These are phyloP conservation scores for Filobasidium wieringae DNA, from an alignment of 768 basidiomycete species.

Conservation along the genomic window DNA sequence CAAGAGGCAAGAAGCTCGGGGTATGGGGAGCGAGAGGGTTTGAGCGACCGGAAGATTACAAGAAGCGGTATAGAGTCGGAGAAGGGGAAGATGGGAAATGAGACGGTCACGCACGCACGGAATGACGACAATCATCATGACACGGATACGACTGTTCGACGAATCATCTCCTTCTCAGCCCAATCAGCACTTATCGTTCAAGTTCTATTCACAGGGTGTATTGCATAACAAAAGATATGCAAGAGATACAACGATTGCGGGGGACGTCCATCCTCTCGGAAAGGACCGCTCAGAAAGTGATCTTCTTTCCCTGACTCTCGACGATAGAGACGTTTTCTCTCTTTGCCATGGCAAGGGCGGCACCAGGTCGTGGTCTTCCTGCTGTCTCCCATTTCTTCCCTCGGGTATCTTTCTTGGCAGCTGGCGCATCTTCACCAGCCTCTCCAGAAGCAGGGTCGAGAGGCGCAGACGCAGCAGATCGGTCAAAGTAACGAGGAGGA, in stretches of 20 bases:
- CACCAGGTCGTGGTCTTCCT: slow-evolving; percentile 40
- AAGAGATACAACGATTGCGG: too few species aligned
- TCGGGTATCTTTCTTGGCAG: slow-evolving; percentile 20
- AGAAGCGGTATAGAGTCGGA: slow-evolving; percentile 46
- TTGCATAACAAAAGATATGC: too few species aligned
- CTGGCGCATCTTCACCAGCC: slow-evolving; percentile 4
- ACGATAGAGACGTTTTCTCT: slow-evolving; percentile 42
- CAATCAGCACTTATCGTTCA: too few species aligned
- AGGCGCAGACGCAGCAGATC: background rate
- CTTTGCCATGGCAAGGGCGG: slow-evolving; percentile 42
- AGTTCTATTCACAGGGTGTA: too few species aligned
- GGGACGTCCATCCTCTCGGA: too few species aligned
- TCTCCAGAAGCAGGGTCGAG: slow-evolving; percentile 1
- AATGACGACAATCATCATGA: too few species aligned
- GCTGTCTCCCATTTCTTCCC: slow-evolving; percentile 39
- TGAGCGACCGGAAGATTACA: slow-evolving; percentile 71
- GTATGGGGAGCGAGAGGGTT: too few species aligned
- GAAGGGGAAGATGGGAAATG: slow-evolving; percentile 18
- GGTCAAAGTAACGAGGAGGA: slow-evolving; percentile 11
- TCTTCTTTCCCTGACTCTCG: slow-evolving; percentile 38
- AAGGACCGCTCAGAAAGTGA: slow-evolving; percentile 37
- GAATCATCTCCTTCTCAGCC: too few species aligned
- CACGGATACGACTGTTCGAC: too few species aligned
- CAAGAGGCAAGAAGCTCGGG: slow-evolving; percentile 35
- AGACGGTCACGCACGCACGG: too few species aligned